Percentiles rank a stretch among this genome's conserved stretches.
Conservation (phyloP, 371 early-diverging fungal species). For the Saksenaea vasiformis region DNA sequence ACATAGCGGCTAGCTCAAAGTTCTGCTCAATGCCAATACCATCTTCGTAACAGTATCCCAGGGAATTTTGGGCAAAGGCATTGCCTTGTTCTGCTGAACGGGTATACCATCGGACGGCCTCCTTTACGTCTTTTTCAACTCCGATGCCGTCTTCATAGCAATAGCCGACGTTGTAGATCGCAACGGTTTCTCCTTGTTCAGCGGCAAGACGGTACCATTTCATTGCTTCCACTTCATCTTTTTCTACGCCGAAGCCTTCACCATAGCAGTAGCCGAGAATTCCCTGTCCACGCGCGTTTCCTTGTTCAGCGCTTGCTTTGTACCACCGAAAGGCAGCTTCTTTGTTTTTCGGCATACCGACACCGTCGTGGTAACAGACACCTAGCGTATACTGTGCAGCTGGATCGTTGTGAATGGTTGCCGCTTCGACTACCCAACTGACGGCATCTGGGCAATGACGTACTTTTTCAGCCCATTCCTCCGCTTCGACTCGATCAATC, state of each 20-base stretch:
- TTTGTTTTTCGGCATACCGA: constrained; percentile 61
- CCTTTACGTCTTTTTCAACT: constrained; percentile 59
- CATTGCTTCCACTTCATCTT: constrained; percentile 69
- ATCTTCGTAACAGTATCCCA: constrained; percentile 81
- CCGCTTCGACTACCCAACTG: constrained; percentile 61
- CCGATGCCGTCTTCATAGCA: constrained; percentile 87
- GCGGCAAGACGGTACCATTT: constrained; percentile 73
- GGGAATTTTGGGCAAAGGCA: constrained; percentile 79
- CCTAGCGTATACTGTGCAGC: constrained; percentile 65
- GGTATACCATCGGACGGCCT: constrained; percentile 78
- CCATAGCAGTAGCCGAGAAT: constrained; percentile 77
- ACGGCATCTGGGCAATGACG: constrained; percentile 28
- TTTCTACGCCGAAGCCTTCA: constrained; percentile 79
- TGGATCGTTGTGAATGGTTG: constrained; percentile 44
- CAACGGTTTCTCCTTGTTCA: constrained; percentile 65
- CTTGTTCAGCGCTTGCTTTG: constrained; percentile 64
- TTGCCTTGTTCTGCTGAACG: constrained; percentile 76
- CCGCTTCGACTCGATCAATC: constrained; percentile 73
- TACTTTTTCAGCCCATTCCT: constrained; percentile 55
- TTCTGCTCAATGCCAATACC: constrained; percentile 71
- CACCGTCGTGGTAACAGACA: constrained; percentile 74
- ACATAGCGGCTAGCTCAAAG: constrained; percentile 43
- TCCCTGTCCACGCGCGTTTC: constrained; percentile 67
- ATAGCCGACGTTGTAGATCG: constrained; percentile 83
- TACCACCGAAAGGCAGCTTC: constrained; percentile 66